A percentile compares a stretch with the other conserved stretches of the same genome.
Conservation (phyloP, 192 early-diverging fungal genomes). For the Coemansia interrupta region DNA sequence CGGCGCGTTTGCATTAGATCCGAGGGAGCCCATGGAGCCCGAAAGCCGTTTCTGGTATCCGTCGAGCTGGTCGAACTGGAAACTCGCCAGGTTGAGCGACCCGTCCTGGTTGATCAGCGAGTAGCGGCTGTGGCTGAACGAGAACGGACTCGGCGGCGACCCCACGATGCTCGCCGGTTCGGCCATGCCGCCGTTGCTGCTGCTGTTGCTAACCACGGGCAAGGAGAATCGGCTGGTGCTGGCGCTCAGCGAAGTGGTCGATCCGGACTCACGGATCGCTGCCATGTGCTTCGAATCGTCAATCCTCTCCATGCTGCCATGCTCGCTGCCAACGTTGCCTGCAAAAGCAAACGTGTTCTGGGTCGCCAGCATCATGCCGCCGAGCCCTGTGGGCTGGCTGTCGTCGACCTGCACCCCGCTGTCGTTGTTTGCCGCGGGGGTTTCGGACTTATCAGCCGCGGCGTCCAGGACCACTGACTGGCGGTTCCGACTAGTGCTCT, state of each 20-base stretch:
- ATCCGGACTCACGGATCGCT: neutral
- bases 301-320: neutral
- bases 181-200: neutral
- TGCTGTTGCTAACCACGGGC: neutral
- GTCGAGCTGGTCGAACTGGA: conserved; percentile 47
- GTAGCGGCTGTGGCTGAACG: conserved; percentile 49
- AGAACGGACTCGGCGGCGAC: conserved; percentile 42
- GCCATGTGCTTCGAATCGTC: neutral
- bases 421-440: conserved; percentile 16
- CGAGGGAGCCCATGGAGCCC: conserved; percentile 8
- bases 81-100: conserved; percentile 42
- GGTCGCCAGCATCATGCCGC: neutral
- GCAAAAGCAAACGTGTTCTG: neutral
- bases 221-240: conserved; percentile 28
- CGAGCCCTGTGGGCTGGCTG: neutral
- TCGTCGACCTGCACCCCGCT: conserved; percentile 38
- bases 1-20: neutral
- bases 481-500: neutral
- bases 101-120: conserved; percentile 52
- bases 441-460: neutral
- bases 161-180: neutral
- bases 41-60: conserved; percentile 47
- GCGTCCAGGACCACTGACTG: neutral
- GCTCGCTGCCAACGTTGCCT: neutral
- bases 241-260: neutral